Conservation (phyloP, 2,329 filamentous ascomycete species). For the Botrytis byssoidea region DNA sequence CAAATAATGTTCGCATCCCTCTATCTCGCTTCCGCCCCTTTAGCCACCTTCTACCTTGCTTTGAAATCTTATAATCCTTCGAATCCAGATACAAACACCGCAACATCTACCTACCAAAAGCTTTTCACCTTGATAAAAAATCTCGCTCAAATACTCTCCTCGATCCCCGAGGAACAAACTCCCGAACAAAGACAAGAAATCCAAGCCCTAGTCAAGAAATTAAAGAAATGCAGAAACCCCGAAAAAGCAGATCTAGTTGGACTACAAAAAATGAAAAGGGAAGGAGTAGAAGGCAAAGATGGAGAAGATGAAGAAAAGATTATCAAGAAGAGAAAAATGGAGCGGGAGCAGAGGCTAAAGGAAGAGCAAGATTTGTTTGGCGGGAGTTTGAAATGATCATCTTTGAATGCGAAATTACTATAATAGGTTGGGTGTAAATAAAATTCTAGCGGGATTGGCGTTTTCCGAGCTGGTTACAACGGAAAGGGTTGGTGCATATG, state of each 20-base stretch:
- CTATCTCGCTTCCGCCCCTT: conserved; percentile 67
- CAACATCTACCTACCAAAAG: conserved; percentile 6
- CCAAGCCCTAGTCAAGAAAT: conserved; percentile 62
- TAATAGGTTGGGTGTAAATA: conserved; percentile 19
- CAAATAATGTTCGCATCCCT: conserved; percentile 90
- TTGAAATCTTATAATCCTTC: conserved; percentile 32
- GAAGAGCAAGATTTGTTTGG: conserved; percentile 40
- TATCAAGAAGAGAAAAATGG: conserved; percentile 44
- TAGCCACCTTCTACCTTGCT: conserved; percentile 43
- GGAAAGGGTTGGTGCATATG: background rate
- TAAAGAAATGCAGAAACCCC: conserved; percentile 72
- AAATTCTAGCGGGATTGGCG: conserved; percentile 30
- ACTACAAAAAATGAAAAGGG: conserved; percentile 57
- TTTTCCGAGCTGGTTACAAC: conserved; percentile 12
- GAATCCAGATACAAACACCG: background rate
- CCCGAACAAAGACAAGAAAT: conserved; percentile 46
- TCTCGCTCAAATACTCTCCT: background rate
- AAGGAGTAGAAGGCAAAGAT: conserved; percentile 34
- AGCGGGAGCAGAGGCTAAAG: conserved; percentile 41
- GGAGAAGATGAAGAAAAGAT: conserved; percentile 37
- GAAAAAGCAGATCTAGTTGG: conserved; percentile 71
- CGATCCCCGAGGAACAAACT: conserved; percentile 26
- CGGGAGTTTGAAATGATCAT: conserved; percentile 27
- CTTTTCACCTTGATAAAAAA: background rate
- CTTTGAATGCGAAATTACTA: conserved; percentile 17